Evolutionary conservation across 2,329 filamentous ascomycete genomes (phyloP).

Genomic region (Laburnicola sp.): DNA sequence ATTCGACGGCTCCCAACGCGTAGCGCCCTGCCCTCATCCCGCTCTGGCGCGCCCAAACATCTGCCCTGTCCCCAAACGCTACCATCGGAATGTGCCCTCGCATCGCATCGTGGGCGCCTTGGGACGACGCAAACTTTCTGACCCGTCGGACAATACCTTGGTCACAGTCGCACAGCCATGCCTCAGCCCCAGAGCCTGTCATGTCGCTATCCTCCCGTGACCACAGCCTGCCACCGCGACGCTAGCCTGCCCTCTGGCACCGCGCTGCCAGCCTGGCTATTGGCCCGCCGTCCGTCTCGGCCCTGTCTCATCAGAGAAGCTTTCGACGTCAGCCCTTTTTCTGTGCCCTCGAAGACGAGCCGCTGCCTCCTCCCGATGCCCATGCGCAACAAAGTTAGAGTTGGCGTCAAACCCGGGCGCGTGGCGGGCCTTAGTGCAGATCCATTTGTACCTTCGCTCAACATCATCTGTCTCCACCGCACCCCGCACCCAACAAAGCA

Average conservation of each 20-base stretch:
- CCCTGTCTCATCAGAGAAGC: constrained; percentile 32
- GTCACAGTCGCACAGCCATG: constrained; percentile 6
- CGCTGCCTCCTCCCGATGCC: constrained; percentile 32
- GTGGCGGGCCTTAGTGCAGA: constrained; percentile 29
- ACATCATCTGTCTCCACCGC: constrained; percentile 5
- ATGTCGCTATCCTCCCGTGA: not conserved
- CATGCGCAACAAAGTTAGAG: constrained; percentile 23
- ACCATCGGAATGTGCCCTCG: too few species aligned
- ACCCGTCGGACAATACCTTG: not conserved
- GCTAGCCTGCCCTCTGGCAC: not conserved
- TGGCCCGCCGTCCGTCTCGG: constrained; percentile 36
- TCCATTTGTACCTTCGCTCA: constrained; percentile 19
- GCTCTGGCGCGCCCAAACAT: constrained; percentile 6
- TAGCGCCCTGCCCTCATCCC: constrained; percentile 4
- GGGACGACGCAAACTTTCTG: constrained; percentile 1
- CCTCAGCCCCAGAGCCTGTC: not conserved
- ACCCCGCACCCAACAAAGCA: too few species aligned
- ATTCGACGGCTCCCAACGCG: not conserved
- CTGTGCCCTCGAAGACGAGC: constrained; percentile 22
- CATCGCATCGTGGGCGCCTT: not conserved
- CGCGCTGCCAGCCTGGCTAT: constrained; percentile 14
- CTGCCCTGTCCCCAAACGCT: too few species aligned
- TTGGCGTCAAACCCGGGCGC: constrained; percentile 10
- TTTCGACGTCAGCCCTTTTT: constrained; percentile 28
- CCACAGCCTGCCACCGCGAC: too few species aligned